These are phyloP conservation scores for Alliaria petiolata DNA, from an alignment of 345 rosid genomes.

Conservation along the genomic window DNA sequence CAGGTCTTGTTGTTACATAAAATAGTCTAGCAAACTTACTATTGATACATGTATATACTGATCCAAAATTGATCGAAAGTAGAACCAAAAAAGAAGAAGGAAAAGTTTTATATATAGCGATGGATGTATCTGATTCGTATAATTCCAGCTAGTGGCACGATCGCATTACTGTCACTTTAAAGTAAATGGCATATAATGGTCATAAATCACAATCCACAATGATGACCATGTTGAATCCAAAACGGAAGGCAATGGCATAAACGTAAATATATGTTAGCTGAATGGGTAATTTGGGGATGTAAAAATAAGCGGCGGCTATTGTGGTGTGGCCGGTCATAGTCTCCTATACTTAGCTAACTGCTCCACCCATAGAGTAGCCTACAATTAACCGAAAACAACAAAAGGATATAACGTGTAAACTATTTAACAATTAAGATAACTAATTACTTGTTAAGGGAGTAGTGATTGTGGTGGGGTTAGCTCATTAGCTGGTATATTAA, in stretches of 20 bases:
- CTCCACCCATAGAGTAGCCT: not conserved
- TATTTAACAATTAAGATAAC: not conserved
- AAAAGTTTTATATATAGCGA: not conserved
- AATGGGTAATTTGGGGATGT: not conserved
- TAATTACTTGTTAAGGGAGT: not conserved
- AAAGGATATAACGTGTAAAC: too few relatives aligned
- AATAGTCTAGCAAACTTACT: not conserved
- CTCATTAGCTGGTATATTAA: not conserved
- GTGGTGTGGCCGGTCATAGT: conserved; percentile 16
- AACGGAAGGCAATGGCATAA: too few relatives aligned
- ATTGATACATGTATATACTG: not conserved
- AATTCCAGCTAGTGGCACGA: not conserved
- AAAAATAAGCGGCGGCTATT: not conserved
- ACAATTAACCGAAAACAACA: conserved; percentile 7
- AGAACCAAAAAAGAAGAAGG: not conserved
- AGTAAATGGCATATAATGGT: not conserved
- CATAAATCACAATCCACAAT: too few relatives aligned
- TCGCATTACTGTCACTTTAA: too few relatives aligned
- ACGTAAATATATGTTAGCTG: not conserved
- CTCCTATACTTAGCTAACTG: too few relatives aligned
- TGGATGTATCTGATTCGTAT: not conserved
- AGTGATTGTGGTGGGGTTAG: not conserved
- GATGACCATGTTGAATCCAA: too few relatives aligned
- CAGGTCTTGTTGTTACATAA: conserved; percentile 10
- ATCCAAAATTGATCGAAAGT: not conserved